Evolutionary conservation across 2,329 filamentous ascomycete genomes (phyloP), one percentile per base, ranked within the genome.

Genomic region (Fusarium odoratissimum): DNA sequence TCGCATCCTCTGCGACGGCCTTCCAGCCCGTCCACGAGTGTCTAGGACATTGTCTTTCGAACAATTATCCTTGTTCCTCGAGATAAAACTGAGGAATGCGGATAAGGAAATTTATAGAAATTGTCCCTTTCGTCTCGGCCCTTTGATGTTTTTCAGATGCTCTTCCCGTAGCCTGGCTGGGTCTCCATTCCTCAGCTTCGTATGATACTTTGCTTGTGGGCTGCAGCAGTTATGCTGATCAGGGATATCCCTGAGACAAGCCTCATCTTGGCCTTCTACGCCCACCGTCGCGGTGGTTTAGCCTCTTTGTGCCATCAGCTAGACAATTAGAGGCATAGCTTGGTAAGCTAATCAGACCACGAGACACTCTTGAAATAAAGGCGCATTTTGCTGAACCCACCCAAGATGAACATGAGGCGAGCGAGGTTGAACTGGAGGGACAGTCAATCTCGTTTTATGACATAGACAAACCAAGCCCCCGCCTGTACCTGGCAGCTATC

Each of bases 231-330:
- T 58, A 44, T 65, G 60, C 23, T 59, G 62, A 73, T 60, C 73
- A 77, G 69, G 74, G 71, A 75, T 75, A 55, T 65, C 73, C 76
- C 76, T 78, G 76, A 77, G 71, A 77, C 76, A 63, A 45, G 41
- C 71, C 74, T 77, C 75, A 67, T 66, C 61, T 73, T 76, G 69
- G 61, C 62, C 57, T 55, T 67, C 62, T 67, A 63, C 65, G 65
- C 64, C 66, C 73, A 71, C 69, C 67, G 42, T 37, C 55, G 42
- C 63, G 60, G 59, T 51, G 41, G 23, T 64, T 70, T 69, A 72
- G 64, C 59, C 56, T 73, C 57, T 75, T 73, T 65, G 57, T 71
- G 57, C 57, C 21, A 44, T 61, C 60, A 74, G 69, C 64, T 62
- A 71, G 64, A 60, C 60, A 51, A 57, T 58, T 60, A 64, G 44